phyloP scores from a whole-genome alignment of 208 protist genomes.

The Acanthamoeba quina region DNA sequence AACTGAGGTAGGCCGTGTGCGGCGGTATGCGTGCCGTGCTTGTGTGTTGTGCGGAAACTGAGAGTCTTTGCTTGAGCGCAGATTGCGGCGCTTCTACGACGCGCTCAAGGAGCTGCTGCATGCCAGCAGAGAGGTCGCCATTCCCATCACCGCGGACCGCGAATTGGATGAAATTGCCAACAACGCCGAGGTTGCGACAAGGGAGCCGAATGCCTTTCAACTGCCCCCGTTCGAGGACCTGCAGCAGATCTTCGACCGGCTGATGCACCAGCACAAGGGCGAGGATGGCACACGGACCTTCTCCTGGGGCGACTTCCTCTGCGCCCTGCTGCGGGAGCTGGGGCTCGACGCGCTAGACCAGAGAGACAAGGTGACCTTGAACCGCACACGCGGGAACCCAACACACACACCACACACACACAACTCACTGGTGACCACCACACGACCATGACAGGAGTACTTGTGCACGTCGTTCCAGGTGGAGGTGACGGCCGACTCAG shows the following conservation, averaged over 20 bases:
- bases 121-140: background rate
- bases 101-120: conserved; percentile 2
- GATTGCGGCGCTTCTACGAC: conserved; percentile 50
- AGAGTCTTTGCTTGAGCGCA: background rate
- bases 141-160: background rate
- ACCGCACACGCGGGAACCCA: too few species aligned
- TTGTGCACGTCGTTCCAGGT: background rate
- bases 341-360: background rate
- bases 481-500: background rate
- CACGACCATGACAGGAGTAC: background rate
- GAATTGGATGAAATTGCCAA: background rate
- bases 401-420: background rate
- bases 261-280: conserved; percentile 20
- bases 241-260: background rate
- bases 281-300: background rate
- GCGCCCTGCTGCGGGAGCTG: background rate
- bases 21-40: background rate
- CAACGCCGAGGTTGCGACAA: background rate
- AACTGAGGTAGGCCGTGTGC: background rate
- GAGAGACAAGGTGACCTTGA: background rate
- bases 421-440: background rate
- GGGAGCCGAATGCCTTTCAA: background rate
- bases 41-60: background rate
- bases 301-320: background rate
- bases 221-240: background rate